Percentiles rank a stretch among this genome's conserved stretches.
Evolutionary conservation across 306 rosid species (phyloP).

Genomic region (Neltuma alba): DNA sequence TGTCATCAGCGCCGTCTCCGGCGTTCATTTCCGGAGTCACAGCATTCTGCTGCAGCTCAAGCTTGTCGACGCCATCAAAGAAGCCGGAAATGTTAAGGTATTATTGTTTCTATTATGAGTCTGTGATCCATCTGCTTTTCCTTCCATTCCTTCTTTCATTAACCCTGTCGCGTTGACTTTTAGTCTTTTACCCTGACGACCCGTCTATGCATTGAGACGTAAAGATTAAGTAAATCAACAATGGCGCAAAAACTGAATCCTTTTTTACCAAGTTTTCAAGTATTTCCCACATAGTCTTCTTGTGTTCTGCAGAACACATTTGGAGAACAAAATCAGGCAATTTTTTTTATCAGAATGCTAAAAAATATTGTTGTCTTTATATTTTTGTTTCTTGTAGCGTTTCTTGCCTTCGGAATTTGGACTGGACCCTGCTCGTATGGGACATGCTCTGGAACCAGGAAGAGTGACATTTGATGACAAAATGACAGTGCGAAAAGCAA

Average conservation of each 20-base stretch:
- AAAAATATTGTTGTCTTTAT: background rate
- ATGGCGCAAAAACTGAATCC: too few relatives aligned
- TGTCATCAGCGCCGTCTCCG: constrained; percentile 78
- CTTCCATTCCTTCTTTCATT: background rate
- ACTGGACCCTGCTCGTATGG: constrained; percentile 77
- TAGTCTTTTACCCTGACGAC: too few relatives aligned
- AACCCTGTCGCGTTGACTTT: too few relatives aligned
- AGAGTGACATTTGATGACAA: constrained; percentile 84
- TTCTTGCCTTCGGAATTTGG: constrained; percentile 94
- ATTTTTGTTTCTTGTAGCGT: constrained; percentile 45
- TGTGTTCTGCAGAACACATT: constrained; percentile 1
- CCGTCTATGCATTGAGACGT: too few relatives aligned
- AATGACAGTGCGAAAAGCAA: constrained; percentile 69
- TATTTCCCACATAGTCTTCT: too few relatives aligned
- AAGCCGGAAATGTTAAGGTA: constrained; percentile 86
- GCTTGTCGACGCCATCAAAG: constrained; percentile 78
- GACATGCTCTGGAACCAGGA: constrained; percentile 86
- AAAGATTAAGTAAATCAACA: too few relatives aligned
- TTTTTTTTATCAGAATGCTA: background rate
- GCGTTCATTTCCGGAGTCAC: constrained; percentile 75
- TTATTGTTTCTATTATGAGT: background rate
- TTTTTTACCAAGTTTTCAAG: too few relatives aligned
- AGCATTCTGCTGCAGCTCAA: constrained; percentile 75
- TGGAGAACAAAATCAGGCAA: background rate
- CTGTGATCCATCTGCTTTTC: background rate